Base-by-base conservation (phyloP, 2,329 filamentous ascomycete genomes). In the Tolypocladium tundrense region DNA sequence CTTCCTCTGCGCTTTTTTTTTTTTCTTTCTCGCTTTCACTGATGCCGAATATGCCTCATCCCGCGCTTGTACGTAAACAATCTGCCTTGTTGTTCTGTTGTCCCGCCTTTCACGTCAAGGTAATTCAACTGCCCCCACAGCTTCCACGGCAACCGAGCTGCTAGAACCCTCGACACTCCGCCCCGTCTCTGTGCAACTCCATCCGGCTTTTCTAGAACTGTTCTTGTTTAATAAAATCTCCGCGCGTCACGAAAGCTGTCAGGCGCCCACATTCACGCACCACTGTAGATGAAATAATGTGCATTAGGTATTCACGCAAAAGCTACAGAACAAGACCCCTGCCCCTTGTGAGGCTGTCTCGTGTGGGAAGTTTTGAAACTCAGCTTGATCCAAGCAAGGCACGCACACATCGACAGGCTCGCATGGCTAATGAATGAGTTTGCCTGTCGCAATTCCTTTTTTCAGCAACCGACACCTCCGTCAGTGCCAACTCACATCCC, bases 111-210 rank as follows among this genome's bases (percentile, higher is more conserved):
- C 19, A 14, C 27, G 43, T 53, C 53, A 48, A 56, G 31, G 58
- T 57, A 59, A 58, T 59, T 59, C 43, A 58, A 61, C 48, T 48
- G 31, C 31, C 48, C 43, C 48, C 48, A 52, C 48, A 14, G 51
- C 61, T 63, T 64, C 64, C 62, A 59, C 50, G 45, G 61, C 61
- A 64, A 64, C 61, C 58, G 54, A 37, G 53, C 31, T 54, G 51
- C 53, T 55, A 53, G 52, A 59, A 48, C 48, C 54, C 16, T 51
- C 27, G 48, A 11, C 48, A 13, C 27, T 39, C 33, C 41, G 33
- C 53, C 48, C 48, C 19, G 43, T 27, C 24, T 16, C 43, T 31
- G 13, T 3, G 43, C 24, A 50, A 33, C 45, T 50, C 27, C 24
- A 19, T 19, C 1, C 27, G 14, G 8, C 11, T 14, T 33, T 33